phyloP scores from a whole-genome alignment of 768 basidiomycete species.

The Pleurotus tuoliensis region DNA sequence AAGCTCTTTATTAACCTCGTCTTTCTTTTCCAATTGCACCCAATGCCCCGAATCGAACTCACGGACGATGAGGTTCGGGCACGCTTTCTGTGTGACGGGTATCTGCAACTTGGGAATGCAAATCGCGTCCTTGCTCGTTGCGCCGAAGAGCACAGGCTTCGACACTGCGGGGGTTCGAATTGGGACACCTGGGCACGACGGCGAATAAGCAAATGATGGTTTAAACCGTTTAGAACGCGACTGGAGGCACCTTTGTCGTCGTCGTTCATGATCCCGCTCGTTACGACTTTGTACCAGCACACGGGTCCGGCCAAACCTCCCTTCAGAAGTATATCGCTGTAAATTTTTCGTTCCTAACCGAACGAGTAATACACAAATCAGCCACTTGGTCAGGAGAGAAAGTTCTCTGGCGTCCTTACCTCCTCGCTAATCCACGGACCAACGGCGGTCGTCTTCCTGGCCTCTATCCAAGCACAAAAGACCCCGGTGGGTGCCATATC shows the following conservation, averaged over 20 bases:
- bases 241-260: conserved; percentile 28
- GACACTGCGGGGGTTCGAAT: conserved; percentile 22
- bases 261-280: conserved; percentile 19
- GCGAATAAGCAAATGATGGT: background rate
- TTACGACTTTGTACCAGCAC: conserved; percentile 31
- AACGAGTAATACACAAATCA: background rate
- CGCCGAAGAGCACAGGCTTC: conserved; percentile 33
- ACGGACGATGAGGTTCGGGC: conserved; percentile 25
- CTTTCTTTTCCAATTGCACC: conserved; percentile 28
- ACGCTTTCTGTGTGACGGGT: conserved; percentile 8
- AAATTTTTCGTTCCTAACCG: conserved; percentile 21
- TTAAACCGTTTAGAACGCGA: background rate
- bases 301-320: conserved; percentile 27
- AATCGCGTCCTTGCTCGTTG: conserved; percentile 27
- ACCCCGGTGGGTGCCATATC: conserved; percentile 33
- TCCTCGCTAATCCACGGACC: conserved; percentile 11
- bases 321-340: conserved; percentile 15
- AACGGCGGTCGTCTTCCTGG: conserved; percentile 21
- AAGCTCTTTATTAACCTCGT: conserved; percentile 28
- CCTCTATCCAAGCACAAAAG: conserved; percentile 29
- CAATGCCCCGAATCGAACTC: conserved; percentile 39
- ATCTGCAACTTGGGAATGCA: conserved; percentile 15
- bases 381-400: too few relatives aligned
- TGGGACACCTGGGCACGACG: conserved; percentile 17
- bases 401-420: background rate